Evolutionary conservation across 2,329 filamentous ascomycete species (phyloP), one percentile per base, ranked within the genome.

Genomic region (Trichoderma simmonsii): DNA sequence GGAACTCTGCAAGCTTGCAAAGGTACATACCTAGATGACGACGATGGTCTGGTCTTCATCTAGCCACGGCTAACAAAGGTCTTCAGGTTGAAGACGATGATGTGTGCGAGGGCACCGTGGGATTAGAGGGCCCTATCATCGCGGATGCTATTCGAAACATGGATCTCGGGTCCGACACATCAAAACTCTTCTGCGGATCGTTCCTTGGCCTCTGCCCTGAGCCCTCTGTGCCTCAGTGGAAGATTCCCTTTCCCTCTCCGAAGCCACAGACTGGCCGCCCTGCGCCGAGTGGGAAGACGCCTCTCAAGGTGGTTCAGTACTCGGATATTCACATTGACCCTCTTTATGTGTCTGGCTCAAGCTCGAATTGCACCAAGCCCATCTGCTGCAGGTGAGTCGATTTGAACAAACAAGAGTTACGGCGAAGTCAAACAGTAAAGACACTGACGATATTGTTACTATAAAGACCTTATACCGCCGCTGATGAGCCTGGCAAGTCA

Each of bases 271-370:
- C 76, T 18, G 75, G 72, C 15, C 82, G 85, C 15, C 82, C 84
- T 18, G 56, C 70, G 1, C 80, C 85, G 2, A 87, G 85, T 66
- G 83, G 84, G 3, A 78, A 83, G 76, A 75, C 80, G 6, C 85
- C 87, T 6, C 76, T 89, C 74, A 84, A 86, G 74, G 81, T 90
- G 5, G 86, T 89, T 28, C 88, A 90, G 75, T 87, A 87, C 77
- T 88, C 86, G 14, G 88, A 90, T 74, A 87, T 89, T 56, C 88
- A 90, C 72, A 80, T 90, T 68, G 88, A 90, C 73, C 84, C 83
- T 6, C 81, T 83, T 12, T 90, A 90, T 76, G 82, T 83, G 28
- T 78, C 83, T 2, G 88, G 88, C 0, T 82, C 86, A 7, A 88
- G 83, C 75, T 83, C 85, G 26, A 82, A 88, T 73, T 90, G 88